phyloP scores from a whole-genome alignment of 23 red algal species.

The Cyanidioschyzon merolae region DNA sequence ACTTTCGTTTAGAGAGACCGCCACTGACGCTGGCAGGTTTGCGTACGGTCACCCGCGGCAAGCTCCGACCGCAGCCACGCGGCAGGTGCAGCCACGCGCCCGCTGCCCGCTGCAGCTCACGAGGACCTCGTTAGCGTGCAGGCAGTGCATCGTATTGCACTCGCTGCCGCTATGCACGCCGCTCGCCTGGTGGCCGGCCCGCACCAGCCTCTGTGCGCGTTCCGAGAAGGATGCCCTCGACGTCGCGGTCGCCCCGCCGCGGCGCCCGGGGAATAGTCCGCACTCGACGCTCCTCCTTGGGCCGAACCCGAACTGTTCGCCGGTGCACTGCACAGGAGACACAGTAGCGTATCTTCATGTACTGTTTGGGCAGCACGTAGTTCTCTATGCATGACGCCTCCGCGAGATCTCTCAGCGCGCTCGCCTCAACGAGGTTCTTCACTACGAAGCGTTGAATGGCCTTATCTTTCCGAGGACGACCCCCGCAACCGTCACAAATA shows the following conservation, averaged over 20 bases:
- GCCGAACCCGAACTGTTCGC: slow-evolving; percentile 77
- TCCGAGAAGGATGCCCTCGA: not conserved
- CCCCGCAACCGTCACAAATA: slow-evolving; percentile 70
- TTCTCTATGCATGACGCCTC: slow-evolving; percentile 73
- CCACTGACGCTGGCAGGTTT: no score
- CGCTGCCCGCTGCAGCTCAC: no score
- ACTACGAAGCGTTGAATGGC: slow-evolving; percentile 95
- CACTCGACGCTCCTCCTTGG: slow-evolving; percentile 33
- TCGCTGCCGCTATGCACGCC: not conserved
- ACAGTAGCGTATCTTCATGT: slow-evolving; percentile 92
- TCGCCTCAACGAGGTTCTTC: slow-evolving; percentile 86
- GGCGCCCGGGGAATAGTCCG: slow-evolving; percentile 35
- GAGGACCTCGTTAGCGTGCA: no score
- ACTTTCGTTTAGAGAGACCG: no score
- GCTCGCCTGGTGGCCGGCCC: not conserved
- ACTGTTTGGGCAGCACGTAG: slow-evolving; percentile 88
- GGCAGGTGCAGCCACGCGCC: not conserved
- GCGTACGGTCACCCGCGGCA: no score
- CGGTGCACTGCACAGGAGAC: slow-evolving; percentile 95
- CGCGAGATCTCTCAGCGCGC: slow-evolving; percentile 68
- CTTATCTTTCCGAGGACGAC: slow-evolving; percentile 83
- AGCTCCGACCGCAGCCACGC: not conserved
- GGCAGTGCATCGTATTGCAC: no score
- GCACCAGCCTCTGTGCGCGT: not conserved
- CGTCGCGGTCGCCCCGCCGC: slow-evolving; percentile 12